Conservation (phyloP, 805 yeast species). For the Lipomyces sp. region DNA sequence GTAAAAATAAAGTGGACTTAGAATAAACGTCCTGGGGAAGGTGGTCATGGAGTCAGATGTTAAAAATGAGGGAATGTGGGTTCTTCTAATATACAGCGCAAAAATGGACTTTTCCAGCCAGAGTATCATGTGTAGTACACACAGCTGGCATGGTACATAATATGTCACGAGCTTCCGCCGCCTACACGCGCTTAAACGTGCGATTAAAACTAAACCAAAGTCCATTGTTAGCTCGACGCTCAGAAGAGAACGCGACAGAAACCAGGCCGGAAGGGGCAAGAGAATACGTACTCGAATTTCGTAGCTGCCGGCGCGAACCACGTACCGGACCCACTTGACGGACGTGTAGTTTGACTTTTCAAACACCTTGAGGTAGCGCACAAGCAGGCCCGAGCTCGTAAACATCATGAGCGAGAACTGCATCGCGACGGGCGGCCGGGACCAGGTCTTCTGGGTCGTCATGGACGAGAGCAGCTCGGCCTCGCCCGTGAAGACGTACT, state of each 20-base stretch:
- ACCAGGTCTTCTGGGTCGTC: conserved; percentile 46
- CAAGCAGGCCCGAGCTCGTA: conserved; percentile 71
- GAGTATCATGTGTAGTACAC: too few species aligned
- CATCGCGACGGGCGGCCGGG: conserved; percentile 71
- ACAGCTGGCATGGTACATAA: too few species aligned
- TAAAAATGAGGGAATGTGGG: too few species aligned
- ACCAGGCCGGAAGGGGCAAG: too few species aligned
- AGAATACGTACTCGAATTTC: conserved; percentile 57
- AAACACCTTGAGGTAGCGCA: conserved; percentile 64
- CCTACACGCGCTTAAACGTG: neutral
- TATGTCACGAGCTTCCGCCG: too few species aligned
- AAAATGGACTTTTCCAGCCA: too few species aligned
- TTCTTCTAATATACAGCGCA: too few species aligned
- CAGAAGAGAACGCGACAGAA: too few species aligned
- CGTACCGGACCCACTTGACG: conserved; percentile 84
- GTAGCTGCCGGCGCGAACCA: conserved; percentile 71
- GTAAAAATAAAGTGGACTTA: too few species aligned
- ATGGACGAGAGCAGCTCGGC: conserved; percentile 42
- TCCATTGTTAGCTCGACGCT: too few species aligned
- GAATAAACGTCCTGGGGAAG: too few species aligned
- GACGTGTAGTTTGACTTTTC: conserved; percentile 63
- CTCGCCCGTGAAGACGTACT: conserved; percentile 57
- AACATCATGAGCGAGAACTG: conserved; percentile 69
- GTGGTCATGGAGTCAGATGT: too few species aligned
- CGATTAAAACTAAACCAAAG: neutral